Percentiles rank a stretch among this genome's conserved stretches.
These are phyloP conservation scores for slime mould (Dictyostelium discoideum) DNA, from an alignment of 78 protist genomes.

Conservation along the genomic window dicty_2.7 NC_007091.3:2257501-2258000, in stretches of 20 bases:
- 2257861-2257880: too few species aligned
- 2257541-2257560: constrained; percentile 71
- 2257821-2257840: neutral
- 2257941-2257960: too few species aligned
- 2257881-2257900: too few species aligned
- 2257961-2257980: too few species aligned
- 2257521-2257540: constrained; percentile 77
- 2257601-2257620: neutral
- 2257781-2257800: neutral
- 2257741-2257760: neutral
- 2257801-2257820: neutral
- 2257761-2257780: neutral
- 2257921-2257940: too few species aligned
- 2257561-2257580: too few species aligned
- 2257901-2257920: neutral
- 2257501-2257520: constrained; percentile 65
- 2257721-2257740: neutral
- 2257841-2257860: too few species aligned
- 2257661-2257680: too few species aligned
- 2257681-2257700: too few species aligned
- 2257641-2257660: too few species aligned
- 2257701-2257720: too few species aligned
- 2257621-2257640: neutral
- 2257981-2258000: too few species aligned
- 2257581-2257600: neutral